phyloP scores from a whole-genome alignment of 805 yeast genomes.

The Candida argentea region DNA sequence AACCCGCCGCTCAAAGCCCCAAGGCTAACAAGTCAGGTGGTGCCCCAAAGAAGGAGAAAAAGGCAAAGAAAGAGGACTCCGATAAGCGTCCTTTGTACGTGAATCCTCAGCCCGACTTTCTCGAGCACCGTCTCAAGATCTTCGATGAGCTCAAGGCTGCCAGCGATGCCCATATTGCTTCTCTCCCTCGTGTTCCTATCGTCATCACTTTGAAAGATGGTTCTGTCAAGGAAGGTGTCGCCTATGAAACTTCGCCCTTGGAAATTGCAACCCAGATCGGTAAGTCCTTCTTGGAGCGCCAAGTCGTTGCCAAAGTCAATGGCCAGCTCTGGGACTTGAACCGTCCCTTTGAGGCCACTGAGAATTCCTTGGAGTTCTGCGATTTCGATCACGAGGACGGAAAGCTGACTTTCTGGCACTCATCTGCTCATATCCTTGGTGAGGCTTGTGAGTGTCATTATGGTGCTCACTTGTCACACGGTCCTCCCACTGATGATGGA shows the following conservation, averaged over 20 bases:
- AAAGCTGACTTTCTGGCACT: conserved; percentile 95
- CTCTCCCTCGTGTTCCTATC: conserved; percentile 49
- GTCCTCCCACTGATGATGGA: conserved; percentile 97
- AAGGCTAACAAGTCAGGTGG: conserved; percentile 22
- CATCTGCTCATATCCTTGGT: conserved; percentile 96
- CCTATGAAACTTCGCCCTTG: conserved; percentile 88
- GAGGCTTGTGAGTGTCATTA: conserved; percentile 95
- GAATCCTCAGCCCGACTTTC: conserved; percentile 77
- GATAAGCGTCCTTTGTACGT: conserved; percentile 27
- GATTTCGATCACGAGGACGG: conserved; percentile 95
- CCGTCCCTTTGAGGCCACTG: conserved; percentile 72
- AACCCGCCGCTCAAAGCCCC: conserved; percentile 9
- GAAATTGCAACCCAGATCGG: conserved; percentile 78
- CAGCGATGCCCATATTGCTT: conserved; percentile 63
- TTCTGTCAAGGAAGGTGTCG: conserved; percentile 58
- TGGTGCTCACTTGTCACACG: conserved; percentile 80
- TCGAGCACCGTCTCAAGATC: conserved; percentile 66
- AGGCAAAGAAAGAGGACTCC: conserved; percentile 18
- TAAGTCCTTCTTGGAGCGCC: conserved; percentile 79
- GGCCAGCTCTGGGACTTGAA: conserved; percentile 92
- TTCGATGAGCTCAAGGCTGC: conserved; percentile 74
- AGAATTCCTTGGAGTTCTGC: conserved; percentile 61
- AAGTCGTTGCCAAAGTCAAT: conserved; percentile 84
- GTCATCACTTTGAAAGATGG: conserved; percentile 85
- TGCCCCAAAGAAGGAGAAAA: background rate